Evolutionary conservation across 768 basidiomycete species (phyloP), one percentile per base, ranked within the genome.

Genomic region (Kwoniella pini): DNA sequence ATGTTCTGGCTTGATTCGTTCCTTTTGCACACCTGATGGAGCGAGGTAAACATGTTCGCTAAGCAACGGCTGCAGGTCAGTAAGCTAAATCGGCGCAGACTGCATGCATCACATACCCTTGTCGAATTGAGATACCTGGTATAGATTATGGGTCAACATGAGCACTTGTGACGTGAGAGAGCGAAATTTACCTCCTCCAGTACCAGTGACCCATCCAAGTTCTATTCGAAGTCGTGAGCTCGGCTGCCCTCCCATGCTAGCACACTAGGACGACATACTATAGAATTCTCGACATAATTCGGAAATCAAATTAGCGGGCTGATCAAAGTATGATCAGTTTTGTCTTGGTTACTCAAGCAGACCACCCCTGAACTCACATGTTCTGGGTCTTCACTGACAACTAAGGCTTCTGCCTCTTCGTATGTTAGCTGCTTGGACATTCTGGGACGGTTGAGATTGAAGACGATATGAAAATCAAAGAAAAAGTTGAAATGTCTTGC

Each of bases 121-220:
- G 76, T 19, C 88, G 84, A 62, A 91, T 90, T 62, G 85, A 86
- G 61, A 90, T 89, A 0, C 89, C 89, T 24, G 86, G 19, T 6
- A 22, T 10, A 46, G 9, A 11, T 46, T 46, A 7, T 46, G 44
- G 10, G 17, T 46, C 24, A 22, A 11, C 48, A 50, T 11, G 6
- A 2, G 4, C 15, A 24, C 21, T 31, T 13, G 27, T 13, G 7
- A 10, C n/a, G 40, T 5, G n/a, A 42, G 40, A 7, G n/a, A 11
- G 7, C 19, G 24, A 5, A 4, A 69, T 71, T 51, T 38, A 74
- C 78, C 78, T 22, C 80, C 80, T 5, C 90, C 91, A 1, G 91
- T 93, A 15, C 91, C 91, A 2, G 91, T 93, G 1, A 93, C 91
- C 91, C 91, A 93, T 13, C 91, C 91, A 21, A 93, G 83, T 42